A percentile compares a stretch with the other conserved stretches of the same genome.
These are phyloP conservation scores for Hydnomerulius pinastri DNA, from an alignment of 768 basidiomycete species.

Conservation along the genomic window DNA sequence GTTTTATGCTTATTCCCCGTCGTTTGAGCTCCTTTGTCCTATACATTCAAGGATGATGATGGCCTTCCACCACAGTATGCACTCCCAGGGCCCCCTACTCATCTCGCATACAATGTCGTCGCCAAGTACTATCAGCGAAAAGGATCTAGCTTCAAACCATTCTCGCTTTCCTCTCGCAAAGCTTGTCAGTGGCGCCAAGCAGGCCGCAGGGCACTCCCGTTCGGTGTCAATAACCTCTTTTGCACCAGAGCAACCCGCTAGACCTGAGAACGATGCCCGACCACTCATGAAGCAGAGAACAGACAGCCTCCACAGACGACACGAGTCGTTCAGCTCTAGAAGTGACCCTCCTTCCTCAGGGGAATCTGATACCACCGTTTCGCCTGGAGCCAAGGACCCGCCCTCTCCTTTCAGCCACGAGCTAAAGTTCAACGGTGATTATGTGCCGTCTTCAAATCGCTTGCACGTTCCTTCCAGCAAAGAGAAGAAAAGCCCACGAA, in stretches of 20 bases:
- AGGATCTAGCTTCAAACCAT: neutral
- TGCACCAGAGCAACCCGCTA: neutral
- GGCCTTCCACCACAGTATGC: neutral
- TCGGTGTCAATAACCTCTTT: constrained; percentile 2
- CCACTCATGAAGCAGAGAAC: neutral
- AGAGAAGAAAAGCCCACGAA: constrained; percentile 19
- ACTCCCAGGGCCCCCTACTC: neutral
- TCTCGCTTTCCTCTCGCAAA: neutral
- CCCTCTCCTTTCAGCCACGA: constrained; percentile 9
- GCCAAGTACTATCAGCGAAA: neutral
- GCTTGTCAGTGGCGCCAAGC: neutral
- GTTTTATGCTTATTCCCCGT: no score
- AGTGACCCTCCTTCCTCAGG: no score
- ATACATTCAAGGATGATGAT: neutral
- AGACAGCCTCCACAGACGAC: neutral
- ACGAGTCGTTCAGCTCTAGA: neutral
- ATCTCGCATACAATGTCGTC: constrained; percentile 3
- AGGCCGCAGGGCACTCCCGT: neutral
- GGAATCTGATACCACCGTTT: neutral
- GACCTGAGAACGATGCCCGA: neutral
- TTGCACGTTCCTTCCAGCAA: constrained; percentile 1
- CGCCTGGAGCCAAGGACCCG: neutral
- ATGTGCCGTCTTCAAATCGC: neutral
- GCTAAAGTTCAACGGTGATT: neutral
- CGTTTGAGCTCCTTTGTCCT: neutral